Evolutionary conservation across 192 early-diverging fungal genomes (phyloP).

Genomic region (Chytriomyces sp.): DNA sequence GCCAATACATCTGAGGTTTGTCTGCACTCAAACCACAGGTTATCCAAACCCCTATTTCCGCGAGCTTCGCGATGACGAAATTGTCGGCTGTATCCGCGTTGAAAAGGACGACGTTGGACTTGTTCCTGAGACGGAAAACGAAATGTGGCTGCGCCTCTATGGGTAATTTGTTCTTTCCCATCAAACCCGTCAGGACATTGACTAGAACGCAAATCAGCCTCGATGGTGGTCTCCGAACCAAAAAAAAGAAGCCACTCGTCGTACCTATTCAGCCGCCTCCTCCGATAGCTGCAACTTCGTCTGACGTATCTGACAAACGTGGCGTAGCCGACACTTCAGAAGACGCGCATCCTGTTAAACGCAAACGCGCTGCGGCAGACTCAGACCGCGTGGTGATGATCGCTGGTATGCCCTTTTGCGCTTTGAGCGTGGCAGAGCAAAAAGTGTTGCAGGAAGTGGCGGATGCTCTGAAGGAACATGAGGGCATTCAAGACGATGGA

Average conservation of each 20-base stretch:
- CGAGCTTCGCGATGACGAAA: neutral
- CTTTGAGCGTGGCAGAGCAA: neutral
- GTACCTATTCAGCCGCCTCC: neutral
- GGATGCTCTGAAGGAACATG: neutral
- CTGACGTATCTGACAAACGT: neutral
- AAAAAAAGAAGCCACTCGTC: neutral
- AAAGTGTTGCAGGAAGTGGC: conserved; percentile 7
- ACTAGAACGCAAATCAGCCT: neutral
- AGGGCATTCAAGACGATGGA: neutral
- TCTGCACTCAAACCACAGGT: neutral
- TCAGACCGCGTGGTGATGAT: neutral
- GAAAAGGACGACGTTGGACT: conserved; percentile 7
- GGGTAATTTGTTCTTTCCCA: conserved; percentile 8
- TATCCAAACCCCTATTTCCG: conserved; percentile 5
- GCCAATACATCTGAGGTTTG: neutral
- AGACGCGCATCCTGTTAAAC: neutral
- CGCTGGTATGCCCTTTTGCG: conserved; percentile 1
- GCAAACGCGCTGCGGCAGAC: neutral
- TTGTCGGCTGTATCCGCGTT: neutral
- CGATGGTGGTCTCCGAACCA: conserved; percentile 11
- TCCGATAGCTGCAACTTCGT: neutral
- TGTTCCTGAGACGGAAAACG: conserved; percentile 5
- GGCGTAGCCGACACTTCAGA: neutral
- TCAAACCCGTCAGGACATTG: neutral
- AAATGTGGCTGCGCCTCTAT: conserved; percentile 20